Conservation (phyloP, 352 stramenopile species). For the Ochromonadaceae sp. region DNA sequence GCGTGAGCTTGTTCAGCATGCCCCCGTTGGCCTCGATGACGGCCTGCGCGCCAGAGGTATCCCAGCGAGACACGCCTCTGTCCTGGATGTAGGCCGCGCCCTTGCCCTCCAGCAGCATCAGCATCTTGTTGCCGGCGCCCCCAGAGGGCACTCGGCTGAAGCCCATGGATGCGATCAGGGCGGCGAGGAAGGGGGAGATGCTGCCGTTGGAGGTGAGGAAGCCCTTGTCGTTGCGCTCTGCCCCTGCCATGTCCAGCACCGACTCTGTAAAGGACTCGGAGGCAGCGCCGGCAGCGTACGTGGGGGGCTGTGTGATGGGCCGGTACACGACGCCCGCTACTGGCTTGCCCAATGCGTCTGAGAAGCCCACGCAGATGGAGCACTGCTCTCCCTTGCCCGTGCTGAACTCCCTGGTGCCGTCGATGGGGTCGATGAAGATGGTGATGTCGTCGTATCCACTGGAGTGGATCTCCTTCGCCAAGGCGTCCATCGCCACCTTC, state of each 20-base stretch:
- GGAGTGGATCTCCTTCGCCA: conserved; percentile 9
- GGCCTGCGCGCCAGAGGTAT: conserved; percentile 39
- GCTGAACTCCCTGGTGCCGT: conserved; percentile 42
- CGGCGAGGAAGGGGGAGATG: conserved; percentile 38
- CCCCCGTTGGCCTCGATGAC: conserved; percentile 37
- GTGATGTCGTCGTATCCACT: conserved; percentile 31
- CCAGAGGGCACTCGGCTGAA: conserved; percentile 30
- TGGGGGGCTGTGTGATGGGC: conserved; percentile 30
- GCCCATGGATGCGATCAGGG: conserved; percentile 31
- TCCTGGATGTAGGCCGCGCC: conserved; percentile 39
- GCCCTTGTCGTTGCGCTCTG: conserved; percentile 18
- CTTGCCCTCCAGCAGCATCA: conserved; percentile 41
- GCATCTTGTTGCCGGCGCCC: conserved; percentile 40
- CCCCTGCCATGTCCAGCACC: conserved; percentile 1
- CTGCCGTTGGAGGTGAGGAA: conserved; percentile 40
- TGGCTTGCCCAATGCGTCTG: conserved; percentile 27
- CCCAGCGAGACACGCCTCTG: conserved; percentile 24
- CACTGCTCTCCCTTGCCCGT: conserved; percentile 39
- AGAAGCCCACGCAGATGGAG: conserved; percentile 41
- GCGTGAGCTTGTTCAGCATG: conserved; percentile 32
- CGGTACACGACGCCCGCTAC: conserved; percentile 40
- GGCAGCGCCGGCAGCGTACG: conserved; percentile 32
- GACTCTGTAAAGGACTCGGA: conserved; percentile 22
- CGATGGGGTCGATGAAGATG: conserved; percentile 44
- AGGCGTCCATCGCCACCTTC: conserved; percentile 23